Conservation (phyloP, 2,329 filamentous ascomycete species). For the Immersiporthe knoxdaviesiana region DNA sequence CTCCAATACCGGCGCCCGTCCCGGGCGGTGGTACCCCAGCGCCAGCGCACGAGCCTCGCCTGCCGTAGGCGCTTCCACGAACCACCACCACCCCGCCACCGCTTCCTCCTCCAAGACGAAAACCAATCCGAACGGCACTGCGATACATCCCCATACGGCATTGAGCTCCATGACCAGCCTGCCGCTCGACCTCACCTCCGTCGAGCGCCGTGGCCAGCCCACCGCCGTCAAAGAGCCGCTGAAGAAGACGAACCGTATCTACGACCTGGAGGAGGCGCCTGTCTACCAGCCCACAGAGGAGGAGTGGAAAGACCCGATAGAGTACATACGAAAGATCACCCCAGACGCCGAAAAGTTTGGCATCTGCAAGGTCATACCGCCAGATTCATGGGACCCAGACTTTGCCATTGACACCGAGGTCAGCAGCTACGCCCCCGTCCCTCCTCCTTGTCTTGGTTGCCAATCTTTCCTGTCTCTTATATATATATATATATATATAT, state of each 20-base stretch:
- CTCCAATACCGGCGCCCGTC: slow-evolving; percentile 40
- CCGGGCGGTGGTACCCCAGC: slow-evolving; percentile 44
- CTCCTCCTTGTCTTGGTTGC: not conserved
- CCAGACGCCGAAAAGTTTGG: slow-evolving; percentile 86
- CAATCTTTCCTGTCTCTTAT: too few species aligned
- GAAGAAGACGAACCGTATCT: slow-evolving; percentile 78
- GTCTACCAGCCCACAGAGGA: slow-evolving; percentile 89
- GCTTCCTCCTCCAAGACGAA: slow-evolving; percentile 52
- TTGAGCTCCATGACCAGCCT: slow-evolving; percentile 60
- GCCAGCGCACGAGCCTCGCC: slow-evolving; percentile 58
- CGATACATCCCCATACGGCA: slow-evolving; percentile 53
- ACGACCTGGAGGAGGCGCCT: slow-evolving; percentile 86
- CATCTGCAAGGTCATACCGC: slow-evolving; percentile 94
- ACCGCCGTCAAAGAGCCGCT: slow-evolving; percentile 74
- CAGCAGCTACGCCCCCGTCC: slow-evolving; percentile 42
- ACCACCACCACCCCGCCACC: slow-evolving; percentile 44
- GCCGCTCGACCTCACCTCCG: slow-evolving; percentile 82
- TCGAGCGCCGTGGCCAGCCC: slow-evolving; percentile 86
- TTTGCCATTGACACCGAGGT: slow-evolving; percentile 98
- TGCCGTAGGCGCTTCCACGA: slow-evolving; percentile 41
- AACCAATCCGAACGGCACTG: slow-evolving; percentile 53
- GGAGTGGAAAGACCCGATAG: slow-evolving; percentile 92
- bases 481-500: not conserved
- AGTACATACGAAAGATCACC: slow-evolving; percentile 89
- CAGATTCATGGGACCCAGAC: slow-evolving; percentile 88